Base-by-base conservation (phyloP, 495 filamentous ascomycete species). In the Geopyxis carbonaria region DNA sequence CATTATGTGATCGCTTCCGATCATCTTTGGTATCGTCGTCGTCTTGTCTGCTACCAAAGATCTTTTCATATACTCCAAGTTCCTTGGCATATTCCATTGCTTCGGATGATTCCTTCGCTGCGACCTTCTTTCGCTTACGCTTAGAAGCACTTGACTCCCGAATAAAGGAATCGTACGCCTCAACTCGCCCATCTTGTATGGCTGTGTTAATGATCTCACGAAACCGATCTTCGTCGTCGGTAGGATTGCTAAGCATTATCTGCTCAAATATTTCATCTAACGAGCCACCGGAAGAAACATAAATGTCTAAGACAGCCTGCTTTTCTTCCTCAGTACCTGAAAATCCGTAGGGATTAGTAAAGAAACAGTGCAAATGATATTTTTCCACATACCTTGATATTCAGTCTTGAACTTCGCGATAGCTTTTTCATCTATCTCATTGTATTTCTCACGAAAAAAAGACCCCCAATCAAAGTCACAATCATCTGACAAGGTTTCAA, bases 151-250 rank as follows among this genome's bases (percentile, higher is more conserved):
- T 70, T 8, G 67, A 66, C 61, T 93, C 84, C 9, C 78, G 62
- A 3, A 66, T 68, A 56, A 87, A 95, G 14, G 68, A 64, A 16
- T 67, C 61, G 56, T 73, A 85, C 1, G 57, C 59, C 45, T 77
- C 55, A 3, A 84, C 76, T 25, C 78, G 67, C 0, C 68, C 71
- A 3, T 58, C 64, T 29, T 63, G 63, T 51, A 97, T 86, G n/a
- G 79, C 91, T 31, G 70, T 61, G 50, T 92, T 75, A 38, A 97
- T 81, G 21, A 86, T 79, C 4, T 44, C 60, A 5, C 78, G 69
- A 57, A 92, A 93, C 18, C 89, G 68, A 34, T 78, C 75, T 40
- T 95, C 89, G 43, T 95, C 89, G 41, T 87, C 78, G 0, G 85
- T 52, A 5, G 80, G 73, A 54, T 87, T 70, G 44, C 77, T 84